Conservation (phyloP, 164 flowering plant species). For the Kingdonia uniflora region DNA sequence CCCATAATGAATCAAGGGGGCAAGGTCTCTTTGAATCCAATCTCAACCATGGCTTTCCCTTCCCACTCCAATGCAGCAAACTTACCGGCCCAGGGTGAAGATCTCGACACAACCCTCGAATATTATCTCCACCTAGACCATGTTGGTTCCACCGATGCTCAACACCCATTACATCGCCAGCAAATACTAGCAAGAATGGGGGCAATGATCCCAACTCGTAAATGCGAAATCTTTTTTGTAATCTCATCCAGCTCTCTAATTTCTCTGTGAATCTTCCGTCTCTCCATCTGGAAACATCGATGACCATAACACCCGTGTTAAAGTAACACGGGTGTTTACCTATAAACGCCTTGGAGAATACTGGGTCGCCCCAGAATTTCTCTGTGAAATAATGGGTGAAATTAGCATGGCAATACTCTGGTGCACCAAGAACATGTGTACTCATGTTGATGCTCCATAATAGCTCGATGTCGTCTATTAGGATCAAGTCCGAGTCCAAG, state of each 20-base stretch:
- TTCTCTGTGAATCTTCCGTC: conserved; percentile 31
- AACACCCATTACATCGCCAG: conserved; percentile 51
- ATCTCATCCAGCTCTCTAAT: conserved; percentile 62
- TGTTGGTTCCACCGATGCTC: conserved; percentile 88
- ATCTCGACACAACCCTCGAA: conserved; percentile 51
- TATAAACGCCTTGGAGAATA: conserved; percentile 16
- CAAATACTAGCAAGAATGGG: conserved; percentile 66
- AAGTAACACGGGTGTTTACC: conserved; percentile 49
- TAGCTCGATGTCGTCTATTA: conserved; percentile 28
- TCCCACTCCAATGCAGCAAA: conserved; percentile 8
- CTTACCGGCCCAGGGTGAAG: conserved; percentile 21
- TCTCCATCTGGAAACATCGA: conserved; percentile 56
- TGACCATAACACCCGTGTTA: conserved; percentile 86
- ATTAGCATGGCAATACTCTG: conserved; percentile 77
- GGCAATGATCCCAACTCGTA: too few species aligned
- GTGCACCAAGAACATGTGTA: conserved; percentile 53
- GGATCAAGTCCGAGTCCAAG: conserved; percentile 66
- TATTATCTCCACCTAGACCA: conserved; percentile 75
- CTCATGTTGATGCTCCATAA: not conserved
- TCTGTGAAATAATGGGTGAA: conserved; percentile 55
- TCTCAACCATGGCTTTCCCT: conserved; percentile 32
- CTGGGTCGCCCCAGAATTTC: conserved; percentile 45
- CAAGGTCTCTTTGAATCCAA: conserved; percentile 45
- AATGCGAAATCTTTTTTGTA: conserved; percentile 52
- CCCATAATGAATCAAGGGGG: conserved; percentile 43